Conservation (phyloP, 176 grass and related monocot species). For the Oryza officinalis region DNA sequence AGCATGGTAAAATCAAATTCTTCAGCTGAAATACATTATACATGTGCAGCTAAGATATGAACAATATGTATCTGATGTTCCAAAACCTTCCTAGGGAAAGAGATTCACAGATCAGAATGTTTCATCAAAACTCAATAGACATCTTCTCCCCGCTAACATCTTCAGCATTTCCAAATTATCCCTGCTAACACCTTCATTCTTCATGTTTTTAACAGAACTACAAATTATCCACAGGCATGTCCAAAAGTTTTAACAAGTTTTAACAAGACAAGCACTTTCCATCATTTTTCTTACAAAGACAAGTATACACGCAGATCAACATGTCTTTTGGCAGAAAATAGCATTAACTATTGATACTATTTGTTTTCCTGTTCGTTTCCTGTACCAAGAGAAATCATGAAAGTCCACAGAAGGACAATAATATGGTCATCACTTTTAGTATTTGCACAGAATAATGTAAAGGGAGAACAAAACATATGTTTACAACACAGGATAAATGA, state of each 20-base stretch:
- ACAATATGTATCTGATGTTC: background rate
- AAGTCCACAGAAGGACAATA: background rate
- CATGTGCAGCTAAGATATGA: background rate
- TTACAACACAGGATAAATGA: background rate
- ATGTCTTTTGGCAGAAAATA: background rate
- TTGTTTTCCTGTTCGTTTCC: background rate
- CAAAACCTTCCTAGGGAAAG: background rate
- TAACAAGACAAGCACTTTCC: background rate
- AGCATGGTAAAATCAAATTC: background rate
- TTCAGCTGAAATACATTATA: background rate
- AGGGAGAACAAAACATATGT: background rate
- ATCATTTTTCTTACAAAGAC: background rate
- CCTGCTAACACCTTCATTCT: background rate
- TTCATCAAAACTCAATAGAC: background rate
- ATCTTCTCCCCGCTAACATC: background rate
- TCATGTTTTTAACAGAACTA: background rate
- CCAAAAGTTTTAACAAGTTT: background rate
- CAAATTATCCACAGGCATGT: background rate
- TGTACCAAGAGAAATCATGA: background rate
- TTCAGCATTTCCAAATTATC: no score
- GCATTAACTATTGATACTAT: background rate
- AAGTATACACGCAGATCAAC: background rate
- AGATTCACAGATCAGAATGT: background rate
- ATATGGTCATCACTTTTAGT: background rate
- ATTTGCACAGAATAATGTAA: background rate